A percentile compares a stretch with the other conserved stretches of the same genome.
Evolutionary conservation across 2,329 filamentous ascomycete genomes (phyloP).

Genomic region (Metarhizium guizhouense): DNA sequence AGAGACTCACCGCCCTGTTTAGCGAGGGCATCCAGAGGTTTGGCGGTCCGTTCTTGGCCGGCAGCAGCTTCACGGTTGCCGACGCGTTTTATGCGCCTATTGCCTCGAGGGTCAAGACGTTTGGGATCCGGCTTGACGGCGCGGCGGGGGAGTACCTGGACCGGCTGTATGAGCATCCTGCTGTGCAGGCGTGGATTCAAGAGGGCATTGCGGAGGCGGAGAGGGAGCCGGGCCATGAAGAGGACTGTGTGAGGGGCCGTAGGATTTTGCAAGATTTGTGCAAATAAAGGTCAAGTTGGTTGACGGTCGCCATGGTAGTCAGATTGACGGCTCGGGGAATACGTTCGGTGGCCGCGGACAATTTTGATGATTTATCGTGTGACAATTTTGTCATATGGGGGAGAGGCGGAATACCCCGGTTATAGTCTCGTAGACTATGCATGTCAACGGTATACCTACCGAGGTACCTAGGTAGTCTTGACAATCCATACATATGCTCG

Average conservation of each 20-base stretch:
- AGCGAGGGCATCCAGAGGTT: too few species aligned
- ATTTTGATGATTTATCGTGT: too few species aligned
- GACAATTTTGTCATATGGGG: too few species aligned
- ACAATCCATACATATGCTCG: too few species aligned
- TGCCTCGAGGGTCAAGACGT: slow-evolving; percentile 30
- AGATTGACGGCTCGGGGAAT: too few species aligned
- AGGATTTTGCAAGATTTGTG: slow-evolving; percentile 22
- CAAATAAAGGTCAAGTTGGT: not conserved
- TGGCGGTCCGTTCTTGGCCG: slow-evolving; percentile 22
- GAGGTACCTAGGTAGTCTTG: too few species aligned
- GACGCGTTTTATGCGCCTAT: slow-evolving; percentile 35
- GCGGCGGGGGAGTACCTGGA: slow-evolving; percentile 23
- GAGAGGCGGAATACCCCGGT: too few species aligned
- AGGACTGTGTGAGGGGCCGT: slow-evolving; percentile 24
- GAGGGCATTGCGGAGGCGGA: slow-evolving; percentile 27
- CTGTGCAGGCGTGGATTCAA: slow-evolving; percentile 28
- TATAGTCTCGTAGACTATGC: too few species aligned
- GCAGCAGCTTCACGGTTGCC: slow-evolving; percentile 25
- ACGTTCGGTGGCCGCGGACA: too few species aligned
- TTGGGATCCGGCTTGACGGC: slow-evolving; percentile 21
- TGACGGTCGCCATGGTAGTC: too few species aligned
- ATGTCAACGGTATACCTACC: too few species aligned
- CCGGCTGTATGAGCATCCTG: slow-evolving; percentile 23
- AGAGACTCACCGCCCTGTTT: too few species aligned
- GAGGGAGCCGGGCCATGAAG: slow-evolving; percentile 27